Percentiles rank a stretch among this genome's conserved stretches.
Evolutionary conservation across 1,284 basidiomycete genomes (phyloP).

Genomic region (Coniferiporia sulphurascens): DNA sequence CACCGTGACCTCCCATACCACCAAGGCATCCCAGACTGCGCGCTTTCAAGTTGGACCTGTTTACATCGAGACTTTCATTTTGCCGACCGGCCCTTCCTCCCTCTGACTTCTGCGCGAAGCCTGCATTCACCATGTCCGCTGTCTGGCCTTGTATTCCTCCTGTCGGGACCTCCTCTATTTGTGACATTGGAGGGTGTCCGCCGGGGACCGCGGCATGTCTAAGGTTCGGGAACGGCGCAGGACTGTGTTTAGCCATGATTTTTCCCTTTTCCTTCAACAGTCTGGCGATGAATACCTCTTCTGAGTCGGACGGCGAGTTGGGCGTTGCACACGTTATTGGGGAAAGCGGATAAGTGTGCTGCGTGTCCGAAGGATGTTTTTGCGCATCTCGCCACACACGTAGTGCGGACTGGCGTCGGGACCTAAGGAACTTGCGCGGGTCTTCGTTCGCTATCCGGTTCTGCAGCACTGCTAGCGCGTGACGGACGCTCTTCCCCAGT

Average conservation of each 20-base stretch:
- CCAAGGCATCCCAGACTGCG: too few relatives aligned
- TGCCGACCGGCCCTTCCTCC: too few relatives aligned
- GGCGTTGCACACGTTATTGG: neutral
- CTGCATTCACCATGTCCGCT: too few relatives aligned
- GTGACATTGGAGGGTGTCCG: too few relatives aligned
- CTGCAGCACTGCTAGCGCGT: slow-evolving; percentile 9
- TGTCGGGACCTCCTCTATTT: too few relatives aligned
- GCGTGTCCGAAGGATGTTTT: neutral
- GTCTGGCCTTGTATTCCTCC: too few relatives aligned
- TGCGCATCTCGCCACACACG: slow-evolving; percentile 2
- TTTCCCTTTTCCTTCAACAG: slow-evolving; percentile 4
- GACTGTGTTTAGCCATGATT: slow-evolving; percentile 2
- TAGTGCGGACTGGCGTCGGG: neutral
- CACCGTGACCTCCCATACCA: too few relatives aligned
- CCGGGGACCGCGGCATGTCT: too few relatives aligned
- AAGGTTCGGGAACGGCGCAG: neutral
- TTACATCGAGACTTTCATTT: too few relatives aligned
- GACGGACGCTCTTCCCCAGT: slow-evolving; percentile 4
- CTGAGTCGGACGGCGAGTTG: neutral
- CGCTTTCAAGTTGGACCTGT: too few relatives aligned
- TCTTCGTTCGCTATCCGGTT: slow-evolving; percentile 5
- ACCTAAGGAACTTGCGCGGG: slow-evolving; percentile 4
- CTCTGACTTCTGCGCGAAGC: too few relatives aligned
- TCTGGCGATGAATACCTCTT: slow-evolving; percentile 4
- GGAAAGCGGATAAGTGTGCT: slow-evolving; percentile 1